Percentiles rank a stretch among this genome's conserved stretches.
Conservation (phyloP, 2,329 filamentous ascomycete species). For the Didymella segeticola region DNA sequence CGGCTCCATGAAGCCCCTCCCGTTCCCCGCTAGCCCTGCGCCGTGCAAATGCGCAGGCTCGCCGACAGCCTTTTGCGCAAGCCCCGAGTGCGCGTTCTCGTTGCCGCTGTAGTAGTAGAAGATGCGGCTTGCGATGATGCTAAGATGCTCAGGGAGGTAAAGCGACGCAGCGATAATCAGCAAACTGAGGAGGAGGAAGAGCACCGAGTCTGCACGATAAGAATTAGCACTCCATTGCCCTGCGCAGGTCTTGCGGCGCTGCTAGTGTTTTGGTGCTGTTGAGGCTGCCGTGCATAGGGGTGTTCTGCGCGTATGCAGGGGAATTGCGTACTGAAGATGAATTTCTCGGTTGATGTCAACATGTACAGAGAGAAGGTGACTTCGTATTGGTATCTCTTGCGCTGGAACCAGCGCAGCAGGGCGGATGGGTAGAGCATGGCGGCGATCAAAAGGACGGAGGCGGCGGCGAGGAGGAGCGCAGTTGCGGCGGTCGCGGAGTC, state of each 20-base stretch:
- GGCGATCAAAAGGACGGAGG: slow-evolving; percentile 52
- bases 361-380: slow-evolving; percentile 97
- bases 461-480: slow-evolving; percentile 43
- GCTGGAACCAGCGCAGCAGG: slow-evolving; percentile 82
- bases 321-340: slow-evolving; percentile 82
- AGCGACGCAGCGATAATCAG: slow-evolving; percentile 85
- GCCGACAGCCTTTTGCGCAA: slow-evolving; percentile 15
- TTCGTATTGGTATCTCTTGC: slow-evolving; percentile 98
- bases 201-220: slow-evolving; percentile 78
- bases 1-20: slow-evolving; percentile 13
- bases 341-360: slow-evolving; percentile 94
- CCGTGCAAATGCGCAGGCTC: slow-evolving; percentile 2
- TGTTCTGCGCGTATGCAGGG: neutral
- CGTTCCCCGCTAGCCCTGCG: slow-evolving; percentile 12
- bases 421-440: slow-evolving; percentile 57
- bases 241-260: neutral
- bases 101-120: slow-evolving; percentile 97
- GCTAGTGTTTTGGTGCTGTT: too few relatives aligned
- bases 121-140: slow-evolving; percentile 79
- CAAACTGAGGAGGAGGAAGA: slow-evolving; percentile 89
- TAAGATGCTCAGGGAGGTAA: slow-evolving; percentile 91
- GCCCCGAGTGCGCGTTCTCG: slow-evolving; percentile 45
- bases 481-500: slow-evolving; percentile 45
- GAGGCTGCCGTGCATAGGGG: neutral
- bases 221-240: neutral